These are phyloP conservation scores for Limnanthes douglasii DNA, from an alignment of 345 rosid species.

Conservation along the genomic window DNA sequence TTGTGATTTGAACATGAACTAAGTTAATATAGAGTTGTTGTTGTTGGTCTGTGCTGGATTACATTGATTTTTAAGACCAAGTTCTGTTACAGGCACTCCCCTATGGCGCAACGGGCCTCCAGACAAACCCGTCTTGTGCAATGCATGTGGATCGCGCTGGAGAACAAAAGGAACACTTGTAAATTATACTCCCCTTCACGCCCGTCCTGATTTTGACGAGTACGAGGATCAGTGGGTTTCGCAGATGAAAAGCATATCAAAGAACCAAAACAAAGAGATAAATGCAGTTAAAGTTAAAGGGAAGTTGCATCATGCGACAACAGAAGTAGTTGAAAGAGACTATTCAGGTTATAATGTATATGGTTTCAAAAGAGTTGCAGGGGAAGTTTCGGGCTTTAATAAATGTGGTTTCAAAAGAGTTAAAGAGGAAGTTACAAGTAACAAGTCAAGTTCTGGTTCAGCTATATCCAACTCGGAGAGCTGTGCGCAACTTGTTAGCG, in stretches of 20 bases:
- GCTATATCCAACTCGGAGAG: constrained; percentile 94
- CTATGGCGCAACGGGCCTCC: constrained; percentile 56
- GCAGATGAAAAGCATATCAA: constrained; percentile 30
- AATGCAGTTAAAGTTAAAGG: constrained; percentile 29
- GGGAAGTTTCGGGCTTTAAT: constrained; percentile 85
- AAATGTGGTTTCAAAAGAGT: constrained; percentile 33
- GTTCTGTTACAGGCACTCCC: constrained; percentile 32
- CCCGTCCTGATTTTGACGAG: constrained; percentile 42
- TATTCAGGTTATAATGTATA: constrained; percentile 29
- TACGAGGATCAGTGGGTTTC: constrained; percentile 41
- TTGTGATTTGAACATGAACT: constrained; percentile 1
- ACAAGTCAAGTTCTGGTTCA: constrained; percentile 97
- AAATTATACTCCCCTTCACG: constrained; percentile 40
- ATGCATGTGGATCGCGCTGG: constrained; percentile 66
- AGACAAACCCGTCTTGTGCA: constrained; percentile 57
- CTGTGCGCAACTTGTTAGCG: constrained; percentile 60
- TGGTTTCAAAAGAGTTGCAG: constrained; percentile 34
- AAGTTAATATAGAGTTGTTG: not conserved
- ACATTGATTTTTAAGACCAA: not conserved
- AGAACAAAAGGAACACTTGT: constrained; percentile 28
- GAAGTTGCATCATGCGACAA: constrained; percentile 55
- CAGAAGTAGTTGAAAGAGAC: constrained; percentile 23
- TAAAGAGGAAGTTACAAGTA: constrained; percentile 70
- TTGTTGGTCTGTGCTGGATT: not conserved
- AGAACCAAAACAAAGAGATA: too few species aligned